Conservation (phyloP, 768 basidiomycete species). For the Gymnopilus dilepis region DNA sequence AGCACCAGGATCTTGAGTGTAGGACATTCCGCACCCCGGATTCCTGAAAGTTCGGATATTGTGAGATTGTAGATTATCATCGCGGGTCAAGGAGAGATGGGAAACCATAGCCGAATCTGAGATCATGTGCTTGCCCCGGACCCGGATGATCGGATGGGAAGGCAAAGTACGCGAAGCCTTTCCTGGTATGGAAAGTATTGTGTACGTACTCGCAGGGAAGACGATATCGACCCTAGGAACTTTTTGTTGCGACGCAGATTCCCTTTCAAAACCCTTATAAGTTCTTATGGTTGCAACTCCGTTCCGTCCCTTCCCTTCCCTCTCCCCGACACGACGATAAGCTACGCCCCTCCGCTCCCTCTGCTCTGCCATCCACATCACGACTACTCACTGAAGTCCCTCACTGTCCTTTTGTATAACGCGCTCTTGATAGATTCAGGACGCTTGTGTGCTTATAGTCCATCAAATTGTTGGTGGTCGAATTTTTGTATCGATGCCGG, state of each 20-base stretch:
- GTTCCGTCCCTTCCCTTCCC: slow-evolving; percentile 2
- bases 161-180: slow-evolving; percentile 16
- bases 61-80: slow-evolving; percentile 8
- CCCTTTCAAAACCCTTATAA: slow-evolving; percentile 19
- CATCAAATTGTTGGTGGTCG: slow-evolving; percentile 4
- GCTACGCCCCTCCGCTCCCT: slow-evolving; percentile 12
- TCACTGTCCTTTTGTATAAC: slow-evolving; percentile 5
- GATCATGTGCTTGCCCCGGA: slow-evolving; percentile 15
- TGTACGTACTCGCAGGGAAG: slow-evolving; percentile 22
- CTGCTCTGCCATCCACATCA: slow-evolving; percentile 6
- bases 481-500: slow-evolving; percentile 44
- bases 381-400: slow-evolving; percentile 11
- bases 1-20: neutral
- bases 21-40: neutral
- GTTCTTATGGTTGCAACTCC: slow-evolving; percentile 12
- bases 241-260: slow-evolving; percentile 12
- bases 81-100: neutral
- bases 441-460: slow-evolving; percentile 14
- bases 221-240: slow-evolving; percentile 20
- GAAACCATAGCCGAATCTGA: slow-evolving; percentile 9
- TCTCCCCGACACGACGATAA: neutral
- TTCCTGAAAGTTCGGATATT: slow-evolving; percentile 2
- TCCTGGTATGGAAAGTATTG: slow-evolving; percentile 28
- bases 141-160: slow-evolving; percentile 9
- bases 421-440: slow-evolving; percentile 26